Evolutionary conservation across 1,139 yeast species (phyloP).

Genomic region (Sugiyamaella novakii): DNA sequence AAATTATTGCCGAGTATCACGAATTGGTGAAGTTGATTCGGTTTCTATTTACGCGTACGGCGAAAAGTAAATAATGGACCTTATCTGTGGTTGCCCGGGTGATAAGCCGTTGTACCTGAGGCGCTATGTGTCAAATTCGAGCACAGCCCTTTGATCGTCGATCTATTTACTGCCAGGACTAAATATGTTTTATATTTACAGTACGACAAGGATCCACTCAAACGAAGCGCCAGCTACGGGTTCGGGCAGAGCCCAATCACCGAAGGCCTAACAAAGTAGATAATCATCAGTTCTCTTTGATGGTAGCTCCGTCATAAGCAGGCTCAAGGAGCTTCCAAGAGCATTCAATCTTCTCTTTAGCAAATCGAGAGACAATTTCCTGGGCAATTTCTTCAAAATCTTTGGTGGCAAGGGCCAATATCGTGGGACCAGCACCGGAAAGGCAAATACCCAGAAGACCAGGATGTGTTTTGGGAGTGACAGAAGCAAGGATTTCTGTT

Average conservation of each 20-base stretch:
- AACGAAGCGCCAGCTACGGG: no score
- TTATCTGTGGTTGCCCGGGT: constrained; percentile 17
- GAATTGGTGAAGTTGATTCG: no score
- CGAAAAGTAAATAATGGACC: no score
- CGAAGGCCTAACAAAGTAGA: neutral
- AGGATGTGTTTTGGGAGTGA: constrained; percentile 78
- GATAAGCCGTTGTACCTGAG: no score
- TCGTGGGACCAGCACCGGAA: constrained; percentile 98
- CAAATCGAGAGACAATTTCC: constrained; percentile 70
- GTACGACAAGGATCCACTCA: no score
- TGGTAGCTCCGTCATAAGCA: constrained; percentile 80
- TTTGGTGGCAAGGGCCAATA: constrained; percentile 86
- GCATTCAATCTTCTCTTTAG: constrained; percentile 67
- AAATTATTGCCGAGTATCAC: neutral
- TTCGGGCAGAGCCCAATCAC: neutral
- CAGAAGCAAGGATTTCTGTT: constrained; percentile 72
- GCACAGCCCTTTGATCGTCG: neutral
- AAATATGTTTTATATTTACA: neutral
- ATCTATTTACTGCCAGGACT: constrained; percentile 6
- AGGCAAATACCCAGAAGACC: constrained; percentile 93
- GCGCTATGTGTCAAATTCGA: neutral
- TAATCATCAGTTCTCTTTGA: constrained; percentile 11
- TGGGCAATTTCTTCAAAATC: constrained; percentile 82
- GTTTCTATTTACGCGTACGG: no score
- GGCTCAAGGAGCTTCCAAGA: constrained; percentile 81